phyloP scores from a whole-genome alignment of 108 stramenopile genomes.

The Fistulifera solaris region DNA sequence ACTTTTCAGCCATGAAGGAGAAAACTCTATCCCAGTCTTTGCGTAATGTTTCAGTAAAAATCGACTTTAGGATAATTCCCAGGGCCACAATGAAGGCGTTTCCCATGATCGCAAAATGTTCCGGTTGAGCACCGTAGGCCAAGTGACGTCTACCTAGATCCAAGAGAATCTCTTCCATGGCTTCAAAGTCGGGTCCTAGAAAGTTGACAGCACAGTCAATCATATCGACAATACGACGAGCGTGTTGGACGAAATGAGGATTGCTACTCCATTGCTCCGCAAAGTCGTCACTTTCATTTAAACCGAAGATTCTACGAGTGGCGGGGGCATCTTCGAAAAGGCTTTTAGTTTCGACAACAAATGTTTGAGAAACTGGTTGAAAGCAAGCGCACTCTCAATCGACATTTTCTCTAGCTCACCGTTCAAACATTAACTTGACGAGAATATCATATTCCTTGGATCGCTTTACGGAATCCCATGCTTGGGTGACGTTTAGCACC shows the following conservation, averaged over 20 bases:
- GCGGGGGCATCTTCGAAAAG: not conserved
- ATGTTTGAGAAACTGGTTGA: too few relatives aligned
- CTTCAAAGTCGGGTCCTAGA: constrained; percentile 19
- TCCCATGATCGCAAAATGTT: constrained; percentile 6
- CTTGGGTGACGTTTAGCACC: not conserved
- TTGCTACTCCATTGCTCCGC: not conserved
- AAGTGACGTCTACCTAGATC: constrained; percentile 16
- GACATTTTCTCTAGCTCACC: too few relatives aligned
- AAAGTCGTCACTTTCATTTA: not conserved
- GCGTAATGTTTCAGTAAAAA: not conserved
- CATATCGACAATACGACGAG: constrained; percentile 4
- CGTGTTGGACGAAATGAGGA: constrained; percentile 7
- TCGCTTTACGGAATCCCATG: not conserved
- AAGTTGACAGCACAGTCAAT: constrained; percentile 13
- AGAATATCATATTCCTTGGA: not conserved
- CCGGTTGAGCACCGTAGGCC: constrained; percentile 8
- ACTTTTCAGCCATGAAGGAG: not conserved
- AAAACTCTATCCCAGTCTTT: constrained; percentile 1
- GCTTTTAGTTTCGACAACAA: not conserved
- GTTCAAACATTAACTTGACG: not conserved
- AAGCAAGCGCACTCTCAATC: too few relatives aligned
- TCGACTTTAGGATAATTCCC: not conserved
- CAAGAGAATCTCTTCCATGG: constrained; percentile 9
- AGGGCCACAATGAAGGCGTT: constrained; percentile 1
- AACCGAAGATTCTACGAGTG: not conserved